Conservation (phyloP, 176 grass and related monocot species). For the Aechmea fasciata region DNA sequence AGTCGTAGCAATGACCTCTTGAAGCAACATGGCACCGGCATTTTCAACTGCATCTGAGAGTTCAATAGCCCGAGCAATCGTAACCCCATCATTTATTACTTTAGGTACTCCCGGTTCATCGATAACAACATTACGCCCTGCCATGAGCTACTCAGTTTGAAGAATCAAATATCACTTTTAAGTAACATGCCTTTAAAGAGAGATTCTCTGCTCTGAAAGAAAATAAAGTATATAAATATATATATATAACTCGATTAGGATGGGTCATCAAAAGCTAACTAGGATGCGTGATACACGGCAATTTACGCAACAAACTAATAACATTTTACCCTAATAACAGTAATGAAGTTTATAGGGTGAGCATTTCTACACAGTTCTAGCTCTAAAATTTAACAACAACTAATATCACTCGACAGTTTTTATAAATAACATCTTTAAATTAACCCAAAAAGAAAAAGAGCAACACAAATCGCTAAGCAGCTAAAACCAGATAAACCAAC, state of each 20-base stretch:
- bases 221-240: not conserved
- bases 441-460: too few relatives aligned
- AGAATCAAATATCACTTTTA: constrained; percentile 3
- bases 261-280: too few relatives aligned
- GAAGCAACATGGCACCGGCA: constrained; percentile 65
- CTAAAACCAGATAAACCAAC: too few relatives aligned
- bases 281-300: not conserved
- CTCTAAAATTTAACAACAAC: not conserved
- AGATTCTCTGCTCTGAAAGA: constrained; percentile 18
- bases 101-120: constrained; percentile 72
- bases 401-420: not conserved
- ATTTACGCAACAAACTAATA: too few relatives aligned
- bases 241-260: too few relatives aligned
- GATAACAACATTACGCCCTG: constrained; percentile 95
- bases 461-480: too few relatives aligned
- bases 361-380: too few relatives aligned
- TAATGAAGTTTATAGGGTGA: too few relatives aligned
- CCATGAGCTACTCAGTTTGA: constrained; percentile 22
- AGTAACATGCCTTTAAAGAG: constrained; percentile 5
- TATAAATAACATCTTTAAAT: too few relatives aligned
- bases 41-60: constrained; percentile 74
- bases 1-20: constrained; percentile 42
- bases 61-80: constrained; percentile 78
- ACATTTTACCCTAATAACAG: too few relatives aligned
- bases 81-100: constrained; percentile 87